Base-by-base conservation (phyloP, 202 grass and related monocot genomes). In the Panicum hallii region DNA sequence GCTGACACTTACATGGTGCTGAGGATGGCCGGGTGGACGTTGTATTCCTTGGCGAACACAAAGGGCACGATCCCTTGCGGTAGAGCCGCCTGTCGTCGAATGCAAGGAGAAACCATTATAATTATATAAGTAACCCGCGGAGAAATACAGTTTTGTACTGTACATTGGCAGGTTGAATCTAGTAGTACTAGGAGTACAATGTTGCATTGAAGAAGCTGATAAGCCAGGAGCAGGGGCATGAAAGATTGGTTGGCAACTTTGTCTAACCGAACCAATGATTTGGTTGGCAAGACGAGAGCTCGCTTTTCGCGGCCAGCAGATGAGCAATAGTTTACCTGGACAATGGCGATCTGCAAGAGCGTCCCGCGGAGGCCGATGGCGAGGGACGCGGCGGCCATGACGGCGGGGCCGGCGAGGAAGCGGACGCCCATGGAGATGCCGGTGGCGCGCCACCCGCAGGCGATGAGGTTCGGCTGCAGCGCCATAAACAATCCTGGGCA, bases 51-150 rank as follows among this genome's bases (percentile, higher is more conserved):
- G 6, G 93, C 91, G 77, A 98, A 98, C 23, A 98, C 95, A 70
- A 98, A 98, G 44, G 95, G 95, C 17, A 98, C 95, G 6, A 98
- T 98, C 26, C 95, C 95, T 88, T 98, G 95, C 15, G 95, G 95
- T 69, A 98, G 93, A 34, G 95, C 93, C 32, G 95, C 95, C 95
- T 98, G 80, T 54, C 22, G 58, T 15, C 54, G 55, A 52, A 74
- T 38, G 30, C 4, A 9, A 9, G 5, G 28, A 52, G 9, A 73
- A 73, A 73, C 17, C 48, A 48, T 41, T 14, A 81, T 40, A 19
- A 19, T 16, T 9, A 36, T 38, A 9, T 43, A 22, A 38, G 36
- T 55, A 72, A 47, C 54, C 23, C 40, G 19, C 13, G 58, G 61
- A 43, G 49, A 75, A 50, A 68, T 75, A 34, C 44, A 42, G 11